phyloP scores from a whole-genome alignment of 805 yeast genomes.

The Barnettozyma populi region DNA sequence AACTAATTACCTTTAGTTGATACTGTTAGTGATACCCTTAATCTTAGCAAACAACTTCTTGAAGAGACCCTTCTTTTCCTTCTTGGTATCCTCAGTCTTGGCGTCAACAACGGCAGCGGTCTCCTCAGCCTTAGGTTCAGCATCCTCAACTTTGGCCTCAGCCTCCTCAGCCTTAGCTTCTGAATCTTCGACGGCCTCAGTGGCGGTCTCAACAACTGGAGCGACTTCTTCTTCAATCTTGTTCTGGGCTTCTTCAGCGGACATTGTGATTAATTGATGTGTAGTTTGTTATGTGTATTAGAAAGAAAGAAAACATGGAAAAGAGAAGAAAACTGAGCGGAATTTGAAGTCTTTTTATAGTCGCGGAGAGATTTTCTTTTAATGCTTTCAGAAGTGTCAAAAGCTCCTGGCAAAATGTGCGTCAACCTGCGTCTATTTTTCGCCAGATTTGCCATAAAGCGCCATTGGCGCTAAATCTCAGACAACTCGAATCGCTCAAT shows the following conservation, averaged over 20 bases:
- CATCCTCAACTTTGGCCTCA: constrained; percentile 14
- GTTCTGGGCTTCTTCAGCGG: constrained; percentile 19
- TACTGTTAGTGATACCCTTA: constrained; percentile 13
- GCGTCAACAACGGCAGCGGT: constrained; percentile 5
- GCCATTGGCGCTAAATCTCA: neutral
- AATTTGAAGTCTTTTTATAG: neutral
- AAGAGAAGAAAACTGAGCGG: constrained; percentile 1
- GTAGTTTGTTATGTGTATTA: neutral
- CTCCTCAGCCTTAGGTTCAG: constrained; percentile 9
- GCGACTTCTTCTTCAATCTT: no score
- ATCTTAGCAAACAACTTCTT: constrained; percentile 23
- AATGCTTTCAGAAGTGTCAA: neutral
- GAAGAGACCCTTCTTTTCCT: constrained; percentile 21
- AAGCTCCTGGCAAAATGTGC: neutral
- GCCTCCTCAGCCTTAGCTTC: constrained; percentile 8
- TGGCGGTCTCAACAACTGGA: neutral
- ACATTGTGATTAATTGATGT: constrained; percentile 3
- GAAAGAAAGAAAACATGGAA: neutral
- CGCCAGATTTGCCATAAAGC: neutral
- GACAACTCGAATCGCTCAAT: neutral
- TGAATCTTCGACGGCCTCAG: constrained; percentile 5
- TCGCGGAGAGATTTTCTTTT: neutral
- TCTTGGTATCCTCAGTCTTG: constrained; percentile 15
- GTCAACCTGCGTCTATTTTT: neutral
- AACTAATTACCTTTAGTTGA: constrained; percentile 7